Conservation (phyloP, 2,329 filamentous ascomycete genomes). For the Triangularia verruculosa region DNA sequence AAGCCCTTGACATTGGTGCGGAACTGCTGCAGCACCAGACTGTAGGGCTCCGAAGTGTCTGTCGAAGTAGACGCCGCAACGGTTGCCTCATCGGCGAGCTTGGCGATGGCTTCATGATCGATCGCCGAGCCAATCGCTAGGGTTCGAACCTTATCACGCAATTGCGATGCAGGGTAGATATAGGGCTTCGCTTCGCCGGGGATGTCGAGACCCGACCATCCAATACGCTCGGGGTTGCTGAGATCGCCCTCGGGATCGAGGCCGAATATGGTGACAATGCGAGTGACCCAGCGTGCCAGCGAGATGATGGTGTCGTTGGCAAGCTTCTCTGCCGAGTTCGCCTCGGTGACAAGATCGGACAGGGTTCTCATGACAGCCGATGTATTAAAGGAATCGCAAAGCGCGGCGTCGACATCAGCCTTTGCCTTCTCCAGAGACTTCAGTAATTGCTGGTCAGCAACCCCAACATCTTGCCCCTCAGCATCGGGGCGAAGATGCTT, state of each 20-base stretch:
- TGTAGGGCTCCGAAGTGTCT: slow-evolving; percentile 26
- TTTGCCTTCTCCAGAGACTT: slow-evolving; percentile 53
- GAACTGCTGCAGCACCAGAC: slow-evolving; percentile 34
- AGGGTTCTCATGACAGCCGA: slow-evolving; percentile 60
- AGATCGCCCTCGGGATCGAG: slow-evolving; percentile 47
- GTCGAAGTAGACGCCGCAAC: slow-evolving; percentile 12
- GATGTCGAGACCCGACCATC: slow-evolving; percentile 65
- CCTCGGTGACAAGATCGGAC: slow-evolving; percentile 61
- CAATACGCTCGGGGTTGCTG: slow-evolving; percentile 45
- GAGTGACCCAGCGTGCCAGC: slow-evolving; percentile 61
- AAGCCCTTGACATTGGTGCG: slow-evolving; percentile 44
- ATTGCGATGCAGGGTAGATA: slow-evolving; percentile 51
- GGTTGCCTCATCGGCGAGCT: slow-evolving; percentile 23
- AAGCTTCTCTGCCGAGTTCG: slow-evolving; percentile 44
- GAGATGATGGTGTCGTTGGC: slow-evolving; percentile 24
- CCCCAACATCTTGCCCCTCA: slow-evolving; percentile 22
- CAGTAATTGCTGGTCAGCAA: slow-evolving; percentile 41
- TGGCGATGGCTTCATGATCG: slow-evolving; percentile 27
- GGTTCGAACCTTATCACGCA: slow-evolving; percentile 36
- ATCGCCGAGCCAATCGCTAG: slow-evolving; percentile 41
- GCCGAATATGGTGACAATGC: slow-evolving; percentile 64
- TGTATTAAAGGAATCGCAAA: slow-evolving; percentile 70
- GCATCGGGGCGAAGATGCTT: slow-evolving; percentile 10
- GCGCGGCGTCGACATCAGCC: slow-evolving; percentile 54
- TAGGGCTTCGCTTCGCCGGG: slow-evolving; percentile 57